A percentile compares a stretch with the other conserved stretches of the same genome.
These are phyloP conservation scores for Knoxdaviesia capensis DNA, from an alignment of 2,329 filamentous ascomycete species.

Conservation along the genomic window DNA sequence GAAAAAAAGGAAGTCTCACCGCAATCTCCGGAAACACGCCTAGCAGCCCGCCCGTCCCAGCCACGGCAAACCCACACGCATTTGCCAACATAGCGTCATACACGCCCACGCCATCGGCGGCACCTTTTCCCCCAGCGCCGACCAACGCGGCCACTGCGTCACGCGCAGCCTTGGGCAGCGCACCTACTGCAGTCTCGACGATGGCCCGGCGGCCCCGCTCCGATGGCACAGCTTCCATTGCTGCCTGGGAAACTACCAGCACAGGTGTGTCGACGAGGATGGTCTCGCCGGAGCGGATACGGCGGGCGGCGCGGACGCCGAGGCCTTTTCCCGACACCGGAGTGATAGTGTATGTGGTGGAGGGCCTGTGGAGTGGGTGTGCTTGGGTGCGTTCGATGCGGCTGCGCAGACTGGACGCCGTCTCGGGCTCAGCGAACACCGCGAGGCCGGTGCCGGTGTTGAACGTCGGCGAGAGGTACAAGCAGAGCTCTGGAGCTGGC, in stretches of 20 bases:
- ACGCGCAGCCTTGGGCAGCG: slow-evolving; percentile 8
- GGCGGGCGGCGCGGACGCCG: slow-evolving; percentile 12
- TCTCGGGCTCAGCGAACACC: too few species aligned
- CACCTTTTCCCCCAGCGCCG: slow-evolving; percentile 7
- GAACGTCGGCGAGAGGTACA: too few species aligned
- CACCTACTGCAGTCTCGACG: slow-evolving; percentile 10
- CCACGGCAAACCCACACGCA: slow-evolving; percentile 10
- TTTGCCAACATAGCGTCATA: slow-evolving; percentile 14
- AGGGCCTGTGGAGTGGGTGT: too few species aligned
- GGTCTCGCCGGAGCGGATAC: slow-evolving; percentile 12
- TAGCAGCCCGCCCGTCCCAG: slow-evolving; percentile 8
- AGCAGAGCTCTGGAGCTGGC: too few species aligned
- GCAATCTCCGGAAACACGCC: slow-evolving; percentile 14
- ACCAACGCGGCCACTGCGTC: slow-evolving; percentile 10
- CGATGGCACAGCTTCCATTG: slow-evolving; percentile 6
- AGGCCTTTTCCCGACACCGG: slow-evolving; percentile 10
- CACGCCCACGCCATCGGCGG: slow-evolving; percentile 12
- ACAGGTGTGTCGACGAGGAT: slow-evolving; percentile 12
- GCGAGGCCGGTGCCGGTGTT: too few species aligned
- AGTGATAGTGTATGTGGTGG: too few species aligned
- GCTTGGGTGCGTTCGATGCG: too few species aligned
- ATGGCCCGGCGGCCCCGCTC: slow-evolving; percentile 8
- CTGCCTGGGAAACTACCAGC: slow-evolving; percentile 9
- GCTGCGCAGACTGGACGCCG: too few species aligned
- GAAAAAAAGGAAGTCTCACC: slow-evolving; percentile 7